phyloP scores from a whole-genome alignment of 495 filamentous ascomycete genomes.

The Penicilliopsis zonata region DNA sequence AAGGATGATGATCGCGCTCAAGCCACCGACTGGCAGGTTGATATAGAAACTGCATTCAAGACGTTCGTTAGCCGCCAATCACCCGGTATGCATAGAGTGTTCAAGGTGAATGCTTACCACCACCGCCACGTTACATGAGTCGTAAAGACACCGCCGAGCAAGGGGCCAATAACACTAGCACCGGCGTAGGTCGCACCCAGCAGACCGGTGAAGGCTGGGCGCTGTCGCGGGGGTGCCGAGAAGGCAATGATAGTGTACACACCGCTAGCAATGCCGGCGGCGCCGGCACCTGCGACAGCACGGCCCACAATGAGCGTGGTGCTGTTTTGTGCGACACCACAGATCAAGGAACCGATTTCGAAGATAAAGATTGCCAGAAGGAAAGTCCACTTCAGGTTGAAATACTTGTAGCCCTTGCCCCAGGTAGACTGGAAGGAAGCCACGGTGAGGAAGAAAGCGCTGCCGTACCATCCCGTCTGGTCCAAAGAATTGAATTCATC shows the following conservation, averaged over 20 bases:
- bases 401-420: slow-evolving; percentile 43
- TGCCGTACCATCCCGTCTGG: slow-evolving; percentile 43
- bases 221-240: slow-evolving; percentile 14
- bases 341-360: slow-evolving; percentile 51
- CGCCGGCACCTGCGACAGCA: slow-evolving; percentile 20
- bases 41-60: slow-evolving; percentile 37
- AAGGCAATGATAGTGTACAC: slow-evolving; percentile 23
- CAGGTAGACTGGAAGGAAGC: slow-evolving; percentile 40
- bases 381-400: slow-evolving; percentile 34
- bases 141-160: slow-evolving; percentile 38
- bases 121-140: slow-evolving; percentile 34
- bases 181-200: slow-evolving; percentile 26
- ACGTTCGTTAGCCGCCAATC: background rate
- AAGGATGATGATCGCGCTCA: slow-evolving; percentile 21
- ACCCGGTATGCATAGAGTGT: slow-evolving; percentile 3
- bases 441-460: slow-evolving; percentile 42
- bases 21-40: slow-evolving; percentile 39
- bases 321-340: slow-evolving; percentile 15
- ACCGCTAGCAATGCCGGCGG: slow-evolving; percentile 13
- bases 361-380: slow-evolving; percentile 54
- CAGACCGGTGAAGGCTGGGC: slow-evolving; percentile 25
- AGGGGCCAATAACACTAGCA: slow-evolving; percentile 30
- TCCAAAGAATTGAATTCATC: slow-evolving; percentile 33
- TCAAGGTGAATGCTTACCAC: slow-evolving; percentile 19
- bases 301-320: slow-evolving; percentile 23